Conservation (phyloP, 2,329 filamentous ascomycete genomes). For the Periconia macrospinosa region DNA sequence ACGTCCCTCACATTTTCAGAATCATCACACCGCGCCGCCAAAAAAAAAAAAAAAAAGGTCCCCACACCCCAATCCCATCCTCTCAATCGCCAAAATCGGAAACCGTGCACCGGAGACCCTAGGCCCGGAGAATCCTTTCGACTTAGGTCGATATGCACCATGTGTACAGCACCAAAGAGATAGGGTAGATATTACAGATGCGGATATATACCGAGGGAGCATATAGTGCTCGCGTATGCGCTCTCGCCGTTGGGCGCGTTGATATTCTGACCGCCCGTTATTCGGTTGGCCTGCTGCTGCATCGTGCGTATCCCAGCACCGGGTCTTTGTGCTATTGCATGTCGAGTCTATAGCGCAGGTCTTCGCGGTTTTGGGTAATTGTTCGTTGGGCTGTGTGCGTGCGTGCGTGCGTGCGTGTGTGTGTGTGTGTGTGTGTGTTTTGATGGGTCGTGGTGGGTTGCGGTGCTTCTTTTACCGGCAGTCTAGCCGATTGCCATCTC, state of each 20-base stretch:
- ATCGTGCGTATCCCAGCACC: conserved; percentile 5
- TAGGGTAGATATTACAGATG: conserved; percentile 9
- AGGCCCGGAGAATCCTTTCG: conserved; percentile 12
- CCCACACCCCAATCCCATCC: too few species aligned
- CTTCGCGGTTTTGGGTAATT: background rate
- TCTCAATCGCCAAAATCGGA: too few species aligned
- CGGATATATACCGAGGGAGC: background rate
- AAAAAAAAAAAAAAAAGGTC: too few species aligned
- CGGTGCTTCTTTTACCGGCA: too few species aligned
- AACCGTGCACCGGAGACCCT: background rate
- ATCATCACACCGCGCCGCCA: too few species aligned
- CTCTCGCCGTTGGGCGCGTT: conserved; percentile 10
- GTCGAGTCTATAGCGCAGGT: background rate
- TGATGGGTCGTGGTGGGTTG: too few species aligned
- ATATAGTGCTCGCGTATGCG: background rate
- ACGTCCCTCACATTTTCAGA: too few species aligned
- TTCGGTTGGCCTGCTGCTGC: background rate
- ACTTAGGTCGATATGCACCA: conserved; percentile 5
- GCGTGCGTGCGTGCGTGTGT: background rate
- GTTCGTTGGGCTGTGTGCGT: background rate
- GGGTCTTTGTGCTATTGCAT: conserved; percentile 3
- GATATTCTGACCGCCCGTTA: conserved; percentile 7
- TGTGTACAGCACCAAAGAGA: too few species aligned
- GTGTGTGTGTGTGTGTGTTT: background rate
- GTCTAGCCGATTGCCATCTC: background rate